Evolutionary conservation across 73 alveolate genomes (phyloP).

Genomic region (Effrenium voratum): DNA sequence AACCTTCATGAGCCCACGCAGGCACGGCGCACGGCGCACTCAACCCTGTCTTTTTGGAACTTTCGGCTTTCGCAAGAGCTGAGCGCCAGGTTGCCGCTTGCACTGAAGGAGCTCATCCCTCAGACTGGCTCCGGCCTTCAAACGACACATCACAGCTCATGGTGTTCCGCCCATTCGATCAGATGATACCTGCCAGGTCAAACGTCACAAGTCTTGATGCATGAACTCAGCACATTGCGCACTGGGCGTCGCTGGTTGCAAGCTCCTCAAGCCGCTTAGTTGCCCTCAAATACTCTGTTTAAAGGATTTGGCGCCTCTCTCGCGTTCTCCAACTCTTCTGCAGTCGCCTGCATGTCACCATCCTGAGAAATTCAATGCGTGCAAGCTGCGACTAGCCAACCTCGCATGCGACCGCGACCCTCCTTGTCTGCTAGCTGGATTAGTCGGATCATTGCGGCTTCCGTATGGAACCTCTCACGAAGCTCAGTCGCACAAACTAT

Average conservation of each 20-base stretch:
- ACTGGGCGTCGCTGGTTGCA: constrained; percentile 39
- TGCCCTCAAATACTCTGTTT: background rate
- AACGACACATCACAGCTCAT: constrained; percentile 86
- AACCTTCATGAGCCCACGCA: no score
- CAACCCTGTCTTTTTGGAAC: no score
- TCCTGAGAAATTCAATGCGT: background rate
- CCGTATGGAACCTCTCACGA: constrained; percentile 60
- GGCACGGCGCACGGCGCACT: no score
- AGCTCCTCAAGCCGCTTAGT: constrained; percentile 22
- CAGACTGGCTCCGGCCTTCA: no score
- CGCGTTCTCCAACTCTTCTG: constrained; percentile 76
- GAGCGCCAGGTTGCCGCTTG: no score
- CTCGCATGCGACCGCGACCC: background rate
- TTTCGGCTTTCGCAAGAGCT: no score
- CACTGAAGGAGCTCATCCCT: no score
- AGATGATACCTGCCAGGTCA: constrained; percentile 44
- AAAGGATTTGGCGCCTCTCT: constrained; percentile 21
- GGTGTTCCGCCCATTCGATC: constrained; percentile 91
- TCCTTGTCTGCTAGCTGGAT: constrained; percentile 77
- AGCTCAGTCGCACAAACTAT: background rate
- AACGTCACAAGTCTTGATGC: background rate
- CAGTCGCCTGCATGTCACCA: constrained; percentile 88
- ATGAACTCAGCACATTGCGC: constrained; percentile 11
- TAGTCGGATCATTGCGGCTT: constrained; percentile 83
- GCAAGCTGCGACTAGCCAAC: background rate